These are phyloP conservation scores for Candida insectorum DNA, from an alignment of 805 yeast species.

Conservation along the genomic window DNA sequence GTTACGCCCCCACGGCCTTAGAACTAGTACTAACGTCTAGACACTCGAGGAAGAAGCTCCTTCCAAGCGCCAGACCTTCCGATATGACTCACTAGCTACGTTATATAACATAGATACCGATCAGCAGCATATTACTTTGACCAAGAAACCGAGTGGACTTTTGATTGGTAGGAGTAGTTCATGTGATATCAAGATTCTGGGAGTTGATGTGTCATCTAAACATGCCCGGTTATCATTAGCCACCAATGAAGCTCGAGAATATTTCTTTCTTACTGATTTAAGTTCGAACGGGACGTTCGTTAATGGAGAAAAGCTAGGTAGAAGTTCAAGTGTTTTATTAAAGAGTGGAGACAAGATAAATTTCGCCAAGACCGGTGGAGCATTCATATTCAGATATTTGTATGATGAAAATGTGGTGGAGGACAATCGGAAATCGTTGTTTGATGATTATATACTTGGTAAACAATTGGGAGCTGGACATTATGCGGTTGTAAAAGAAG, in stretches of 20 bases:
- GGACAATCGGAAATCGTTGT: slow-evolving; percentile 40
- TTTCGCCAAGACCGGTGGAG: slow-evolving; percentile 51
- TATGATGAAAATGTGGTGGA: slow-evolving; percentile 19
- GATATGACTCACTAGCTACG: slow-evolving; percentile 19
- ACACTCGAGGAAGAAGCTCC: slow-evolving; percentile 8
- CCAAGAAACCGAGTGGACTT: slow-evolving; percentile 18
- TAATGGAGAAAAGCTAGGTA: slow-evolving; percentile 53
- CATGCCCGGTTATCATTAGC: slow-evolving; percentile 56
- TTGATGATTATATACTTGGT: slow-evolving; percentile 56
- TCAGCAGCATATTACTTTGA: slow-evolving; percentile 17
- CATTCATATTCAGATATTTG: slow-evolving; percentile 47
- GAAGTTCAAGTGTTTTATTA: slow-evolving; percentile 45
- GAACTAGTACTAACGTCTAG: too few relatives aligned
- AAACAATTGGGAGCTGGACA: slow-evolving; percentile 71
- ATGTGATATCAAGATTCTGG: slow-evolving; percentile 54
- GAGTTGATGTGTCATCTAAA: slow-evolving; percentile 60
- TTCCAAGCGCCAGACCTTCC: too few relatives aligned
- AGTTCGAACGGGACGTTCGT: slow-evolving; percentile 67
- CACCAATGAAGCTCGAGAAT: slow-evolving; percentile 27
- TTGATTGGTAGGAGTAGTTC: slow-evolving; percentile 55
- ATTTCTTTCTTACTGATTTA: slow-evolving; percentile 49
- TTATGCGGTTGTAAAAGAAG: slow-evolving; percentile 78
- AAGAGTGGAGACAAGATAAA: slow-evolving; percentile 62
- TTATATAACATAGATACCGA: slow-evolving; percentile 17
- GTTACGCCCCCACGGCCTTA: slow-evolving; percentile 8